Percentiles rank a stretch among this genome's conserved stretches.
Evolutionary conservation across 2,329 filamentous ascomycete genomes (phyloP).

Genomic region (Aspergillaceae sp.): DNA sequence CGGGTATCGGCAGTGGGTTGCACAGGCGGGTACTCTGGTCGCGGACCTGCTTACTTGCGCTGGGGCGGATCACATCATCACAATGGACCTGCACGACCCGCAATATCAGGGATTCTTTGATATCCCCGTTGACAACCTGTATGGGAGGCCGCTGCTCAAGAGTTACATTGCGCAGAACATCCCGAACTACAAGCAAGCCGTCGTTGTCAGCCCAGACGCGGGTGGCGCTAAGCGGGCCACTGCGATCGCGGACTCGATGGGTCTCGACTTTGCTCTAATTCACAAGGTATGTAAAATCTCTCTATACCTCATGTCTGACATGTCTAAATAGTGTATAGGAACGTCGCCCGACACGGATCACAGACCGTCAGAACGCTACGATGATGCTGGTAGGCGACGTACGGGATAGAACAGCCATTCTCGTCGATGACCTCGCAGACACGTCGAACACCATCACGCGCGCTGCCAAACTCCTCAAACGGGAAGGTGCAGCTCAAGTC

Average conservation of each 20-base stretch:
- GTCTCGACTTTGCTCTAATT: constrained; percentile 93
- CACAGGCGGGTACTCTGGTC: constrained; percentile 88
- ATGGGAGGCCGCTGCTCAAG: constrained; percentile 53
- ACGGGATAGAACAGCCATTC: constrained; percentile 68
- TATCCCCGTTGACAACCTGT: constrained; percentile 95
- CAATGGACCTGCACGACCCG: constrained; percentile 91
- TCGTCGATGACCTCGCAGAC: constrained; percentile 90
- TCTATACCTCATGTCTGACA: neutral
- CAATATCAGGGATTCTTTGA: constrained; percentile 99
- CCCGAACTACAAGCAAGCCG: constrained; percentile 72
- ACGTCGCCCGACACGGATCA: constrained; percentile 79
- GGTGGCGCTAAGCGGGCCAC: constrained; percentile 95
- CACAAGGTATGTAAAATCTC: constrained; percentile 64
- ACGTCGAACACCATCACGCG: constrained; percentile 96
- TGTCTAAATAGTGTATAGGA: constrained; percentile 48
- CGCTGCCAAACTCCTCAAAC: constrained; percentile 92
- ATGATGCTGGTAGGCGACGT: constrained; percentile 96
- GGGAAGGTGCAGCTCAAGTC: constrained; percentile 77
- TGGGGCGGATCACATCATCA: constrained; percentile 93
- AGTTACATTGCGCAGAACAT: constrained; percentile 71
- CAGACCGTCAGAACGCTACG: constrained; percentile 67
- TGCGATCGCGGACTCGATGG: constrained; percentile 83
- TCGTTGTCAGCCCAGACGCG: constrained; percentile 92
- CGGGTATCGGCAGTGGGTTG: constrained; percentile 97
- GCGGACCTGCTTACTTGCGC: constrained; percentile 92